A percentile compares a stretch with the other conserved stretches of the same genome.
These are phyloP conservation scores for Calonectria hongkongensis DNA, from an alignment of 2,329 filamentous ascomycete genomes.

Conservation along the genomic window DNA sequence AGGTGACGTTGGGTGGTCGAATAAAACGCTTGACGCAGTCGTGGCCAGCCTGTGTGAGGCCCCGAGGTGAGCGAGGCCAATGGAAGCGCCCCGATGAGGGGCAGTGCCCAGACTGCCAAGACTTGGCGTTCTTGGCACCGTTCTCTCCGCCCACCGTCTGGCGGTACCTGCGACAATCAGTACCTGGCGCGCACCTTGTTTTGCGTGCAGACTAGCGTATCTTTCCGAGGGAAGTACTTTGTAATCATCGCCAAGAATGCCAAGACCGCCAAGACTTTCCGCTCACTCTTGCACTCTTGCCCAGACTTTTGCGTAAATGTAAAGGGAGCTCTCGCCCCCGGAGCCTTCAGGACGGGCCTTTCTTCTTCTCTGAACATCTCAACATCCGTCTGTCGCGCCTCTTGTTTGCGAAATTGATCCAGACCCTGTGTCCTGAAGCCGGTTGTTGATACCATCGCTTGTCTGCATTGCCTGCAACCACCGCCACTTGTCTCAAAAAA, in stretches of 20 bases:
- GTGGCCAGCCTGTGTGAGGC: slow-evolving; percentile 56
- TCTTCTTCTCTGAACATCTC: slow-evolving; percentile 49
- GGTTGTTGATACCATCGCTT: slow-evolving; percentile 9
- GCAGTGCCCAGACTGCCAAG: slow-evolving; percentile 64
- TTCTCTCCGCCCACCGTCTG: slow-evolving; percentile 53
- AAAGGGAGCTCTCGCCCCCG: slow-evolving; percentile 61
- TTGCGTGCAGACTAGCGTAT: background rate
- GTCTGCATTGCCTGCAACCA: slow-evolving; percentile 24
- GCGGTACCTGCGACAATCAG: slow-evolving; percentile 43
- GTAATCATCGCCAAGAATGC: slow-evolving; percentile 56
- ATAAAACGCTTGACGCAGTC: slow-evolving; percentile 56
- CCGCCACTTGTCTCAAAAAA: slow-evolving; percentile 36
- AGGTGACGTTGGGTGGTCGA: slow-evolving; percentile 54
- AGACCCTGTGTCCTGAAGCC: slow-evolving; percentile 18
- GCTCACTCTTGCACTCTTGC: slow-evolving; percentile 61
- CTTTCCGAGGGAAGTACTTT: slow-evolving; percentile 45
- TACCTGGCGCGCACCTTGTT: slow-evolving; percentile 31
- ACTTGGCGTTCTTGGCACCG: slow-evolving; percentile 61
- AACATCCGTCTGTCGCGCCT: slow-evolving; percentile 28
- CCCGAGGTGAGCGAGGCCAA: slow-evolving; percentile 55
- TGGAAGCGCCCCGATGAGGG: slow-evolving; percentile 56
- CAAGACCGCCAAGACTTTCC: slow-evolving; percentile 63
- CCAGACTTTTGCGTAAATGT: slow-evolving; percentile 60
- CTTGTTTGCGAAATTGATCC: slow-evolving; percentile 27
- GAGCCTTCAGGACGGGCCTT: slow-evolving; percentile 48